Conservation (phyloP, 331 rosid species). For the Acacia pycnantha region DNA sequence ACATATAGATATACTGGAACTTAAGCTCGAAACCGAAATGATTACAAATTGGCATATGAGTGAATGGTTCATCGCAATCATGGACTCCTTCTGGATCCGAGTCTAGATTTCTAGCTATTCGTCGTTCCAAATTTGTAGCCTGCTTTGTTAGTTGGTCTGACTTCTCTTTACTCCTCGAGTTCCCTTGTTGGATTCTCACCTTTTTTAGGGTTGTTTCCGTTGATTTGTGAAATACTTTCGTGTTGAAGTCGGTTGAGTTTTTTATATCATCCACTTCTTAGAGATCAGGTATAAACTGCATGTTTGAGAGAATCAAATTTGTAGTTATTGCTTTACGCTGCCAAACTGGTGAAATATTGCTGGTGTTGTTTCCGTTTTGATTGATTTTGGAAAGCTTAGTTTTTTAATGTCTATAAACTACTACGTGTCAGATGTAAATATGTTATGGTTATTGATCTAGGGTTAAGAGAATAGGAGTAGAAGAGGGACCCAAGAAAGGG, state of each 20-base stretch:
- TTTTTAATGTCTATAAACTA: background rate
- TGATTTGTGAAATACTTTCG: background rate
- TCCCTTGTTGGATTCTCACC: background rate
- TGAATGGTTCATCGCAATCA: background rate
- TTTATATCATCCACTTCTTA: background rate
- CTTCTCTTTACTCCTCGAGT: background rate
- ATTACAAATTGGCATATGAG: background rate
- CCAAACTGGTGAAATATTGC: background rate
- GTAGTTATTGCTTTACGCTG: background rate
- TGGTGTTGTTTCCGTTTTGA: background rate
- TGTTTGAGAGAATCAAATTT: background rate
- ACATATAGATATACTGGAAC: no score
- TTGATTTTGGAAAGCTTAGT: background rate
- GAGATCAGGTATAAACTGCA: background rate
- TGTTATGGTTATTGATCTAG: no score
- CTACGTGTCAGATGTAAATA: background rate
- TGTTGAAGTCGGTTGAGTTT: background rate
- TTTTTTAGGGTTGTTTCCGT: background rate
- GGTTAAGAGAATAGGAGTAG: no score
- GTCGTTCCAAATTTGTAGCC: background rate
- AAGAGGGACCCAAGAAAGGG: no score
- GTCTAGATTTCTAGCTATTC: background rate
- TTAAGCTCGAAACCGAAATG: background rate
- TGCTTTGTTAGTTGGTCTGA: background rate
- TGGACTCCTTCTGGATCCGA: background rate